Evolutionary conservation across 305 asterid species (phyloP), one percentile per base, ranked within the genome.

Genomic region (Striga hermonthica): DNA sequence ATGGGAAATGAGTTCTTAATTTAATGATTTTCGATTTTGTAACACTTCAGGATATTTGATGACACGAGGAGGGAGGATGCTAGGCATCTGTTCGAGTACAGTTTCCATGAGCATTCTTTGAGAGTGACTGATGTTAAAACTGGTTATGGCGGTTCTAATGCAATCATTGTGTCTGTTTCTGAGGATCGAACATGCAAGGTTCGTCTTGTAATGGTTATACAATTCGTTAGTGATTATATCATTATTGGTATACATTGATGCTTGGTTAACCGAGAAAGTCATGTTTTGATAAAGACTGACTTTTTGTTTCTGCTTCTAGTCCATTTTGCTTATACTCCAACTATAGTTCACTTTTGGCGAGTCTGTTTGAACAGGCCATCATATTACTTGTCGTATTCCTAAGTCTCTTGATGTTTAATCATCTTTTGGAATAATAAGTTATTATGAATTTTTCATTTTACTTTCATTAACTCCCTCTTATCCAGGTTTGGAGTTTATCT

Each of bases 101-200:
- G 88, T 82, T 90, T 90, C 76, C 77, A 83, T 7, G 92, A 80
- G 57, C 99, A 93, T 76, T 74, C 94, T 44, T 77, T 88, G 72
- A 84, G 82, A 77, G 92, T 90, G 59, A 93, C 97, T 43, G 95
- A 86, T 49, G 49, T 90, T 60, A 87, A 81, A 69, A 75, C 77
- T 58, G 96, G 97, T 57, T 78, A 78, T 36, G 95, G 96, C 31
- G 89, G 92, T 53, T 82, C 82, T 52, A 88, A 82, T 83, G 92
- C 95, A 11, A 79, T 88, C 65, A 72, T 93, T 6, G 85, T 90
- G 64, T 90, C 99, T 54, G 83, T 95, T 54, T 93, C 96, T 34
- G 96, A 93, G 84, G 99, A 93, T 68, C 85, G 88, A 47, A 93
- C 96, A 62, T 93, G 99, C 96, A 93, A 93, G 97, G 96, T 93